Evolutionary conservation across 495 filamentous ascomycete species (phyloP).

Genomic region (Penicillium canescens): DNA sequence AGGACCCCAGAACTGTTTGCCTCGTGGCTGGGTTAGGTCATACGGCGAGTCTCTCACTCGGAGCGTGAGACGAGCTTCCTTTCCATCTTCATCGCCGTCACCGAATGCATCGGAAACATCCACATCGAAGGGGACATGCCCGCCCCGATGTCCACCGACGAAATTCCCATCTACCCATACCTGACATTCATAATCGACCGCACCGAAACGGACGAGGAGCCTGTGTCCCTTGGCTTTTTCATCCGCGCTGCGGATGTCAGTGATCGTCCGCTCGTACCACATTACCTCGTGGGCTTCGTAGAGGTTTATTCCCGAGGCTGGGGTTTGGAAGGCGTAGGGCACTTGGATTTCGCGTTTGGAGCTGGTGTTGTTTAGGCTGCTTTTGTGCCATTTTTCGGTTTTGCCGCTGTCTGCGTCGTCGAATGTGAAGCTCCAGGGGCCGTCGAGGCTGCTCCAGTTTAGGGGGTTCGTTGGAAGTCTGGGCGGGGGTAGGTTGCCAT

Average conservation of each 20-base stretch:
- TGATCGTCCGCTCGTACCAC: constrained; percentile 57
- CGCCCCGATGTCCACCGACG: constrained; percentile 32
- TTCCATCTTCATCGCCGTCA: not conserved
- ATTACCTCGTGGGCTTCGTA: constrained; percentile 58
- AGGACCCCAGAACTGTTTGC: constrained; percentile 42
- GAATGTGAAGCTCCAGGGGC: constrained; percentile 57
- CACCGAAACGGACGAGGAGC: constrained; percentile 36
- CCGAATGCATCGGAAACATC: constrained; percentile 30
- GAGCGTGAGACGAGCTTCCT: constrained; percentile 22
- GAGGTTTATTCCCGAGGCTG: constrained; percentile 54
- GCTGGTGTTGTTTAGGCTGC: constrained; percentile 11
- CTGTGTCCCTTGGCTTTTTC: constrained; percentile 17
- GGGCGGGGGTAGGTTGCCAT: constrained; percentile 45
- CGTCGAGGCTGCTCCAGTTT: constrained; percentile 55
- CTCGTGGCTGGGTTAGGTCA: constrained; percentile 39
- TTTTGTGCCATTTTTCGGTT: constrained; percentile 29
- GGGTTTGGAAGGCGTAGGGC: constrained; percentile 59
- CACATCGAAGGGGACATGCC: constrained; percentile 40
- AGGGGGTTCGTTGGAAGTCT: constrained; percentile 53
- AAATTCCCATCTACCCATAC: constrained; percentile 32
- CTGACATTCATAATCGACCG: constrained; percentile 39
- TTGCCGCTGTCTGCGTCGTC: constrained; percentile 56
- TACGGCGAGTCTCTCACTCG: constrained; percentile 33
- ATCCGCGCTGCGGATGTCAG: constrained; percentile 40
- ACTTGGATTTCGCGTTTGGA: constrained; percentile 50